Percentiles rank a stretch among this genome's conserved stretches.
These are phyloP conservation scores for Mycena epipterygia DNA, from an alignment of 768 basidiomycete species.

Conservation along the genomic window DNA sequence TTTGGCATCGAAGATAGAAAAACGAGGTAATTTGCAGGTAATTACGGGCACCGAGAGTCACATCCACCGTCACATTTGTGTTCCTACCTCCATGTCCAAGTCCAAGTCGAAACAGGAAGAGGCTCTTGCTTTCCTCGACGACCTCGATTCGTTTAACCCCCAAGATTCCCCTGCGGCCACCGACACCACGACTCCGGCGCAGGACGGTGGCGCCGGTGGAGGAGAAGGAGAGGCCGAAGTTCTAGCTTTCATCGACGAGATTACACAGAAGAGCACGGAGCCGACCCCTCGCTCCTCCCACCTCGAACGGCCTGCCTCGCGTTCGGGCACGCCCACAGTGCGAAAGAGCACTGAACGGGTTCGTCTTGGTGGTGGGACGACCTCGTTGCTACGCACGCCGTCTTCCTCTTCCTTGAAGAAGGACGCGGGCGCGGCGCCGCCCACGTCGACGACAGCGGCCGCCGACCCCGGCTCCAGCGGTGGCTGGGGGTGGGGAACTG, in stretches of 20 bases:
- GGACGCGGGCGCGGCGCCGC: constrained; percentile 36
- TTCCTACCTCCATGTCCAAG: constrained; percentile 55
- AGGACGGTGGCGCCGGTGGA: constrained; percentile 38
- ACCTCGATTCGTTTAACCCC: constrained; percentile 87
- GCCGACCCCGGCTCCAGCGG: constrained; percentile 42
- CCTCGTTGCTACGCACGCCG: constrained; percentile 55
- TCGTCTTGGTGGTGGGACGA: constrained; percentile 66
- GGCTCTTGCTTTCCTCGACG: constrained; percentile 93
- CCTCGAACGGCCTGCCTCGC: constrained; percentile 70
- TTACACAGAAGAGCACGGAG: constrained; percentile 91
- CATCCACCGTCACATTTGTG: background rate
- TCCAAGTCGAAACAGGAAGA: constrained; percentile 88
- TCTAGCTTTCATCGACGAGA: constrained; percentile 94
- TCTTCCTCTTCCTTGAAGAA: constrained; percentile 56
- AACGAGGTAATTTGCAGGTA: background rate
- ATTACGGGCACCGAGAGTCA: background rate
- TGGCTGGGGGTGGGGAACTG: constrained; percentile 86
- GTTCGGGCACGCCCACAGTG: constrained; percentile 78
- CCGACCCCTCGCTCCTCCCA: constrained; percentile 72
- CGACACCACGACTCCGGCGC: constrained; percentile 37
- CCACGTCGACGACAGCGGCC: constrained; percentile 38
- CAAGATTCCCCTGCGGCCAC: constrained; percentile 37
- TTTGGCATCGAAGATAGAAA: background rate
- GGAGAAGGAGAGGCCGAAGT: constrained; percentile 74
- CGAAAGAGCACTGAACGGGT: constrained; percentile 86